Percentiles rank a stretch among this genome's conserved stretches.
These are phyloP conservation scores for Rhytidhysteron rufulum DNA, from an alignment of 2,329 filamentous ascomycete genomes.

Conservation along the genomic window DNA sequence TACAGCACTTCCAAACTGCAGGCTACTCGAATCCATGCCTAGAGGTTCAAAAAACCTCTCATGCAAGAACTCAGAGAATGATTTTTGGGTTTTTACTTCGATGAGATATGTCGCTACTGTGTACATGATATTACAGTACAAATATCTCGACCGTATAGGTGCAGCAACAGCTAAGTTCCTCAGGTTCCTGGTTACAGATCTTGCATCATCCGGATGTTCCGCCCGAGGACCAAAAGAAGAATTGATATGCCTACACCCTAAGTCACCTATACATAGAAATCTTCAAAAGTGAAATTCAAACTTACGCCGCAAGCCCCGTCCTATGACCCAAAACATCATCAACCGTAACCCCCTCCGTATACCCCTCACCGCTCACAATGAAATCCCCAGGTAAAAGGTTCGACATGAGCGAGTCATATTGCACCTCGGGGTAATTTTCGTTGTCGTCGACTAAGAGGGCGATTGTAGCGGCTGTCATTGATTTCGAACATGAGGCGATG, in stretches of 20 bases:
- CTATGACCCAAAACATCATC: slow-evolving; percentile 7
- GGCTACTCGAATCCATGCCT: no score
- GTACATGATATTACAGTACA: background rate
- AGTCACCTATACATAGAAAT: no score
- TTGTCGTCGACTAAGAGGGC: slow-evolving; percentile 5
- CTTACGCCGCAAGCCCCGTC: no score
- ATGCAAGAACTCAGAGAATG: background rate
- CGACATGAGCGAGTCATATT: slow-evolving; percentile 2
- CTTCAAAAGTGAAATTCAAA: no score
- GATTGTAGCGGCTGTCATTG: slow-evolving; percentile 2
- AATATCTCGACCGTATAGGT: background rate
- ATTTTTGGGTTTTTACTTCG: background rate
- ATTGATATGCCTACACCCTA: background rate
- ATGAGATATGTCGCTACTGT: background rate
- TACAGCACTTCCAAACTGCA: no score
- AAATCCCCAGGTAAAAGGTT: slow-evolving; percentile 2
- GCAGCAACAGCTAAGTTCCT: background rate
- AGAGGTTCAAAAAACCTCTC: no score
- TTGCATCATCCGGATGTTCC: background rate
- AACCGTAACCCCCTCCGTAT: slow-evolving; percentile 1
- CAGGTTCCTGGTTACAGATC: background rate
- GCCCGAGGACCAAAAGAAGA: background rate
- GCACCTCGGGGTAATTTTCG: slow-evolving; percentile 3
- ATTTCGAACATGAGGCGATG: slow-evolving; percentile 3
- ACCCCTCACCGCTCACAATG: background rate